Evolutionary conservation across 345 rosid species (phyloP), one percentile per base, ranked within the genome.

Genomic region (Bruguiera sexangula): DNA sequence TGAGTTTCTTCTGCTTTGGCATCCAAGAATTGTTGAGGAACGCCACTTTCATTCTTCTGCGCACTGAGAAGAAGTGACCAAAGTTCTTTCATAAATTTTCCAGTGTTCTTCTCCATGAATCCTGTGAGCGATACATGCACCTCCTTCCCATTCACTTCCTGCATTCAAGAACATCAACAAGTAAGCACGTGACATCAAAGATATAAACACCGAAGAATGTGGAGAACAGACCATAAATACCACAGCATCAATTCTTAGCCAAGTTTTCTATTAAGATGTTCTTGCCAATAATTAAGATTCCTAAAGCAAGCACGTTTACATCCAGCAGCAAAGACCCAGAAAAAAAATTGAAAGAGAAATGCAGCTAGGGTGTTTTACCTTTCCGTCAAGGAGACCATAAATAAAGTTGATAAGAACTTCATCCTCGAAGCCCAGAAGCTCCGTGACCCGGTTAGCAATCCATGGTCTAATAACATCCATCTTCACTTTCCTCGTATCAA

Each of bases 81-180:
- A 30, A 96, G 98, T 82, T 96, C 99, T 76, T 90, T 96, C 98
- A 92, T 96, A 73, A 96, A 96, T 82, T 87, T 96, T 20, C 80
- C 95, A 36, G 94, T 96, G 79, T 90, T 89, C 72, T 96, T 96
- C 82, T 96, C 99, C 99, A 96, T 96, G 79, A 96, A 96, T 65
- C 99, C 98, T 53, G 97, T 96, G 22, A 96, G 85, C 2, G 84
- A 73, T 76, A 92, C 89, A 66, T 95, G 99, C 67, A 92, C 76
- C 84, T 90, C 88, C 87, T 92, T 95, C 55, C 98, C 99, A 69
- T 90, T 92, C 75, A 87, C 95, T 60, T 80, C 89, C 96, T 93
- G 84, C 77, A 75, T 53, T 24, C 15, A 10, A 63, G 22, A 64
- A 54, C 50, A 50, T 7, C 59, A 63, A 51, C 32, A 8, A 62